Percentiles rank a stretch among this genome's conserved stretches.
phyloP scores from a whole-genome alignment of 139 green algal species.

The Protoeuglena noctilucae region DNA sequence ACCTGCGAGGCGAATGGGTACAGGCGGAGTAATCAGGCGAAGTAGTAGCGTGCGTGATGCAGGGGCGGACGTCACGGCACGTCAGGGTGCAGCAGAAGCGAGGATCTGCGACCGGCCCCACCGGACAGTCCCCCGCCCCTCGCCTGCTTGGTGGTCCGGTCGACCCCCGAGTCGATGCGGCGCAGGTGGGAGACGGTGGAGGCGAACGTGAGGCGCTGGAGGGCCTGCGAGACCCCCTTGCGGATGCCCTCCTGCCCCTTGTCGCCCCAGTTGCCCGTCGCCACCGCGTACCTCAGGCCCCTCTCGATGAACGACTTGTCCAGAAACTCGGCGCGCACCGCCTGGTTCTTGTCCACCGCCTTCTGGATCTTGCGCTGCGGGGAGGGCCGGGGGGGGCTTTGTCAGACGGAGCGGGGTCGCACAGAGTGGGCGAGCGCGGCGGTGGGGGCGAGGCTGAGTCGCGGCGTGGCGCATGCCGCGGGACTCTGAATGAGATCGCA shows the following conservation, averaged over 20 bases:
- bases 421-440: no score
- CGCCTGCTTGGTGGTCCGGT: constrained; percentile 27
- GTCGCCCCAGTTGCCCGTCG: constrained; percentile 96
- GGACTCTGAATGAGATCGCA: no score
- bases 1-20: constrained; percentile 35
- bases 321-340: constrained; percentile 36
- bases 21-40: neutral
- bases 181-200: constrained; percentile 89
- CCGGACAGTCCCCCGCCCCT: constrained; percentile 18
- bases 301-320: constrained; percentile 80
- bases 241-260: constrained; percentile 35
- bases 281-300: constrained; percentile 87
- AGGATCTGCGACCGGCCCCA: neutral
- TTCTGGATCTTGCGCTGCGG: no score
- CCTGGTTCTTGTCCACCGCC: neutral
- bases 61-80: neutral
- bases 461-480: no score
- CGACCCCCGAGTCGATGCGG: constrained; percentile 93
- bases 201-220: constrained; percentile 88
- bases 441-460: no score
- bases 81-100: no score
- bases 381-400: no score
- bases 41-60: neutral
- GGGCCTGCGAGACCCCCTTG: constrained; percentile 46
- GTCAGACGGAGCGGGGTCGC: no score